phyloP scores from a whole-genome alignment of 148 eudicot genomes.

The Camellia lanceoleosa region DNA sequence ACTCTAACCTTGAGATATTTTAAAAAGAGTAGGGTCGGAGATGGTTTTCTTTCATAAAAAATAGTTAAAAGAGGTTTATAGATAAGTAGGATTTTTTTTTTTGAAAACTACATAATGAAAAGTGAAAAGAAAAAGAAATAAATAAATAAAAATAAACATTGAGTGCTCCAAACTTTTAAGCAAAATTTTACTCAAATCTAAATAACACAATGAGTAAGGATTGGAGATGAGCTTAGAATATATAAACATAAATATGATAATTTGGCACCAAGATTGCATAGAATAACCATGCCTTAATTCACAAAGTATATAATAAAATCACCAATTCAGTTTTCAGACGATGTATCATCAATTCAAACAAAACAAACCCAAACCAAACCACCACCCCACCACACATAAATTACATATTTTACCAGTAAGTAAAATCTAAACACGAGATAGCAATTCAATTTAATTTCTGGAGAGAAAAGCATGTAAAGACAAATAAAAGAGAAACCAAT shows the following conservation, averaged over 20 bases:
- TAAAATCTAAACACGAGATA: background rate
- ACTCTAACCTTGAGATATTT: too few relatives aligned
- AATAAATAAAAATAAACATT: too few relatives aligned
- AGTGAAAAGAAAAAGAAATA: too few relatives aligned
- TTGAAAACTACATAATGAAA: too few relatives aligned
- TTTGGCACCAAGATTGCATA: conserved; percentile 9
- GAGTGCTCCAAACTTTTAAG: too few relatives aligned
- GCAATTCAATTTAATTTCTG: background rate
- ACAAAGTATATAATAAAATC: background rate
- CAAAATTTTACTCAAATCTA: too few relatives aligned
- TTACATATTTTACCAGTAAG: background rate
- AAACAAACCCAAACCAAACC: background rate
- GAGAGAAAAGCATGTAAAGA: background rate
- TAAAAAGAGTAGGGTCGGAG: too few relatives aligned
- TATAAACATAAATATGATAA: background rate
- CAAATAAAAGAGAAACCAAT: background rate
- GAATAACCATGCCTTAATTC: background rate
- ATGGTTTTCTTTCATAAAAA: too few relatives aligned
- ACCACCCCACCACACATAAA: too few relatives aligned
- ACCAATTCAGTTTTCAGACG: background rate
- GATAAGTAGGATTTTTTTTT: too few relatives aligned
- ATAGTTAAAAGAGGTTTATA: too few relatives aligned
- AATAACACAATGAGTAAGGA: too few relatives aligned
- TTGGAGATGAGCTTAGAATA: background rate
- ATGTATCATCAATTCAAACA: background rate